Evolutionary conservation across 345 rosid genomes (phyloP).

Genomic region (Dipteronia sinensis): DNA sequence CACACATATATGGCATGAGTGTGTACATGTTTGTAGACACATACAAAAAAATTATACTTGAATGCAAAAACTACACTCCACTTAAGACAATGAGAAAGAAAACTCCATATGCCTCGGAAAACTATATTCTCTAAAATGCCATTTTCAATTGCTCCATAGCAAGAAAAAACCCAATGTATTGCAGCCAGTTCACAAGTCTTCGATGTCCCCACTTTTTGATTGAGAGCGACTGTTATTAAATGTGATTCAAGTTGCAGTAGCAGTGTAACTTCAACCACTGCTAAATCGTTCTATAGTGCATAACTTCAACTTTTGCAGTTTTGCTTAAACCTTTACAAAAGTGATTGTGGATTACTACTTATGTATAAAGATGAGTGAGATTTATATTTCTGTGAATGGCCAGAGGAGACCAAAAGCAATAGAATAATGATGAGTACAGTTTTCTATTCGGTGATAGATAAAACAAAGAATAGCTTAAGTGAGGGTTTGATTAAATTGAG

Average conservation of each 20-base stretch:
- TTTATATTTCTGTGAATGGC: not conserved
- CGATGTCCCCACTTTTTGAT: not conserved
- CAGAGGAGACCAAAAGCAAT: not conserved
- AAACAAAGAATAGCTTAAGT: not conserved
- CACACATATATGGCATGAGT: not conserved
- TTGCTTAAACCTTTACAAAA: not conserved
- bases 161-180: not conserved
- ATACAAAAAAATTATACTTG: not conserved
- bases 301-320: not conserved
- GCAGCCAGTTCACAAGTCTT: not conserved
- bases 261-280: not conserved
- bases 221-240: not conserved
- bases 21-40: not conserved
- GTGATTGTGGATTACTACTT: not conserved
- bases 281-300: not conserved
- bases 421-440: not conserved
- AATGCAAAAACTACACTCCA: not conserved
- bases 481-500: not conserved
- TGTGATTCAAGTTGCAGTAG: constrained; percentile 10
- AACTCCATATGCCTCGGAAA: not conserved
- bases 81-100: not conserved
- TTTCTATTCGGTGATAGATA: not conserved
- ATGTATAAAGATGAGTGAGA: not conserved
- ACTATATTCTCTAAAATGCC: not conserved
- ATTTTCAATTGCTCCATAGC: constrained; percentile 3